A percentile compares a stretch with the other conserved stretches of the same genome.
Conservation (phyloP, 116 monocot species). For the Dioscorea cayenensis region DNA sequence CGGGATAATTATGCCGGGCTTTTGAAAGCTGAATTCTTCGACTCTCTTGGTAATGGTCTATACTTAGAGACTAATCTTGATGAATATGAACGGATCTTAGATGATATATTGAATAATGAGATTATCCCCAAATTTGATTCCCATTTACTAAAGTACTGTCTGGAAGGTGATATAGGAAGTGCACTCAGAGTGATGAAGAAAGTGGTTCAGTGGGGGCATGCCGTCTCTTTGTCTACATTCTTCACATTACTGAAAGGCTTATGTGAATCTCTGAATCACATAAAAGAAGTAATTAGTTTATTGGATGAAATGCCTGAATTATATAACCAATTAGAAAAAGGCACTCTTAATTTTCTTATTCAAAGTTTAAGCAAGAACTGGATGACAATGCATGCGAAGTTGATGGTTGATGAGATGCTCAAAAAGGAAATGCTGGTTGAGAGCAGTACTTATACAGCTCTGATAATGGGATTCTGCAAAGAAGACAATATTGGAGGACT, state of each 20-base stretch:
- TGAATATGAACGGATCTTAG: constrained; percentile 43
- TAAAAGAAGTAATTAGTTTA: constrained; percentile 22
- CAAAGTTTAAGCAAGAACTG: constrained; percentile 49
- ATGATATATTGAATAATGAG: constrained; percentile 36
- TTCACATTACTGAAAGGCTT: constrained; percentile 40
- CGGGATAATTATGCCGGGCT: constrained; percentile 50
- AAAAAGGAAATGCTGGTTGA: constrained; percentile 27
- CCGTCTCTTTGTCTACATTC: constrained; percentile 23
- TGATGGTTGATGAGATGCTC: constrained; percentile 32
- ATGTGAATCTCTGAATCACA: constrained; percentile 14
- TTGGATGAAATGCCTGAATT: constrained; percentile 40
- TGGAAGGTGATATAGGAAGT: constrained; percentile 26
- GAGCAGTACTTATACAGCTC: constrained; percentile 27
- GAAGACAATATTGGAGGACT: constrained; percentile 29
- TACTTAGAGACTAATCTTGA: constrained; percentile 70
- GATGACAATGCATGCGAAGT: constrained; percentile 24
- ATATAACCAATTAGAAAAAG: constrained; percentile 24
- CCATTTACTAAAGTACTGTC: constrained; percentile 30
- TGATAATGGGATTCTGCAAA: constrained; percentile 43
- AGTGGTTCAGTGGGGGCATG: constrained; percentile 37
- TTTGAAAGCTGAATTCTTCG: constrained; percentile 79
- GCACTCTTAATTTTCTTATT: constrained; percentile 40
- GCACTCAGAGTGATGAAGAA: constrained; percentile 42
- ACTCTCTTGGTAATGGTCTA: constrained; percentile 85
- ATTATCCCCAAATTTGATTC: constrained; percentile 54